phyloP scores from a whole-genome alignment of 2,329 filamentous ascomycete species.

The Cladophialophora psammophila region DNA sequence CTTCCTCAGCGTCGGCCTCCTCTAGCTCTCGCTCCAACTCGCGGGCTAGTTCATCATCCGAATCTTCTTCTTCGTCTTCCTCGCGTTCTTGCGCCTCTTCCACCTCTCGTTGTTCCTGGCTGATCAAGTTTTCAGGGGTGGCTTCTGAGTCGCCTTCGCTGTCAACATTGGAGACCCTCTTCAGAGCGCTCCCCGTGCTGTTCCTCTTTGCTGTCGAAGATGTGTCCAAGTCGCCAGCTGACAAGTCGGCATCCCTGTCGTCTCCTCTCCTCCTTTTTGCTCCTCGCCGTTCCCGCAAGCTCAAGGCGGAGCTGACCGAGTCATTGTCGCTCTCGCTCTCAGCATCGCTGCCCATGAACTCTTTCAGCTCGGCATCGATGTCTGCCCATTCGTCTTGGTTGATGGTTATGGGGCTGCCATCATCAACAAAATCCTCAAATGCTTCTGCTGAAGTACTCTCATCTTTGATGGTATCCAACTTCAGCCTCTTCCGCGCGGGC shows the following conservation, averaged over 20 bases:
- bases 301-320: constrained; percentile 44
- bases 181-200: constrained; percentile 33
- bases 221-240: constrained; percentile 44
- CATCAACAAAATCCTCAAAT: constrained; percentile 48
- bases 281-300: constrained; percentile 31
- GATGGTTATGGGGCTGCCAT: constrained; percentile 58
- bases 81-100: constrained; percentile 44
- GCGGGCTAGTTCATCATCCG: constrained; percentile 57
- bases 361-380: constrained; percentile 75
- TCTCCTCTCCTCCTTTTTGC: constrained; percentile 62
- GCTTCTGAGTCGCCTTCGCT: constrained; percentile 29
- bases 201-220: constrained; percentile 42
- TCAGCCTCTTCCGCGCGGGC: constrained; percentile 38
- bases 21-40: constrained; percentile 69
- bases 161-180: constrained; percentile 30
- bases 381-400: constrained; percentile 69
- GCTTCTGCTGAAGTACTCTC: constrained; percentile 56
- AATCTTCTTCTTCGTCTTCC: constrained; percentile 48
- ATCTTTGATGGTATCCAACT: constrained; percentile 46
- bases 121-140: constrained; percentile 40
- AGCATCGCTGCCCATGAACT: constrained; percentile 67
- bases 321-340: constrained; percentile 60
- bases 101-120: constrained; percentile 41
- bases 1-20: constrained; percentile 40
- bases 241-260: constrained; percentile 58